Evolutionary conservation across 2,329 filamentous ascomycete genomes (phyloP), one percentile per base, ranked within the genome.

Genomic region (Neofusicoccum ribis): DNA sequence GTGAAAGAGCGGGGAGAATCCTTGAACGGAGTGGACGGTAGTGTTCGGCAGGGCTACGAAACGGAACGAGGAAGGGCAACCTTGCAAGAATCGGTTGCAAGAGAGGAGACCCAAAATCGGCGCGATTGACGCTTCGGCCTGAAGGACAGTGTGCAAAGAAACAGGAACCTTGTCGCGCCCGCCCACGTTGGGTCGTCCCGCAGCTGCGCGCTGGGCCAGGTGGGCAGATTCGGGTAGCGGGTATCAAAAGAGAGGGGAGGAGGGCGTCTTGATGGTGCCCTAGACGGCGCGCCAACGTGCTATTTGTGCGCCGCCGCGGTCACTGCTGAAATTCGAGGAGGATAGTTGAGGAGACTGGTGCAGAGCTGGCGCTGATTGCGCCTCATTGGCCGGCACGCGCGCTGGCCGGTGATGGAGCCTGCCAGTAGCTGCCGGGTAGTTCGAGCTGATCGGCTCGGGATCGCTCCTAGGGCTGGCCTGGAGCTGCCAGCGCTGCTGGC

Each of bases 1-100:
- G 70, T 70, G 72, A 72, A 72, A 70, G 68, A 72, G 72, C 73
- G 74, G 73, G 72, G 74, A 75, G 72, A 73, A 72, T 68, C 70
- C 73, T 70, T 70, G 67, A 63, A 61, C 60, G 49, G 44, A 20
- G 67, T 34, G 67, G 72, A 70, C 69, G 73, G 73, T 75, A 75
- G 75, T 72, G 71, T 71, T 73, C 70, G 74, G 61, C 61, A 64
- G 61, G 61, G 61, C 62, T 47, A 46, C 62, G 62, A 64, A 64
- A 64, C 62, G 62, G 62, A 56, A 58, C 50, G 62, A 58, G 62
- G 51, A 64, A 64, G 62, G 51, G 51, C 39, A 58, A 64, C 62
- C 62, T 64, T 64, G 62, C 62, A 58, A 64, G 51, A 49, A 58
- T 64, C 62, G 62, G 51, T 41, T 20, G 62, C 50, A 39, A 52